Evolutionary conservation across 768 basidiomycete genomes (phyloP).

Genomic region (Wakefieldia striispora): DNA sequence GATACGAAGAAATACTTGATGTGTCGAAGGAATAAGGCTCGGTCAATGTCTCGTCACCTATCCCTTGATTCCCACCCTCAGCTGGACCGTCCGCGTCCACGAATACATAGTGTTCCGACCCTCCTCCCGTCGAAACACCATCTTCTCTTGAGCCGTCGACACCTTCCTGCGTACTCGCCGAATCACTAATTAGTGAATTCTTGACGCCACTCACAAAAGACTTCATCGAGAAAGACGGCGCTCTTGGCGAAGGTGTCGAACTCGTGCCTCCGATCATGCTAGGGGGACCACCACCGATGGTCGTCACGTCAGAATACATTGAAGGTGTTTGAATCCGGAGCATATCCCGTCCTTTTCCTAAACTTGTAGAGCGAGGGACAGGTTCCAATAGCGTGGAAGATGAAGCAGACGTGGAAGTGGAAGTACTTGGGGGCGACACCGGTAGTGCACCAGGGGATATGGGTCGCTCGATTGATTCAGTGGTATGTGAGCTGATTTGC

Average conservation of each 20-base stretch:
- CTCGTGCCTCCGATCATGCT: constrained; percentile 4
- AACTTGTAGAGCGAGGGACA: constrained; percentile 25
- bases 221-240: constrained; percentile 23
- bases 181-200: constrained; percentile 16
- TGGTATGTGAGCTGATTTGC: constrained; percentile 5
- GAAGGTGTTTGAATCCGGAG: constrained; percentile 15
- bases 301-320: constrained; percentile 5
- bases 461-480: constrained; percentile 6
- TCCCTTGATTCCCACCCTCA: constrained; percentile 4
- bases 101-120: constrained; percentile 26
- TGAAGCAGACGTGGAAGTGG: constrained; percentile 27
- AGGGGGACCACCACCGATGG: too few species aligned
- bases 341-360: constrained; percentile 6
- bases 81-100: constrained; percentile 19
- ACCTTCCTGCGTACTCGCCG: constrained; percentile 7
- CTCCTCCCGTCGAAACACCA: constrained; percentile 4
- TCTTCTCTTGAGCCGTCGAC: not conserved
- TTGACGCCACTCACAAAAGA: constrained; percentile 22
- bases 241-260: constrained; percentile 12
- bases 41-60: constrained; percentile 17
- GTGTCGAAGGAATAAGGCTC: constrained; percentile 24
- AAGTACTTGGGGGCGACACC: not conserved
- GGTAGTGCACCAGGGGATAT: constrained; percentile 14
- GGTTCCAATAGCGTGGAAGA: constrained; percentile 22
- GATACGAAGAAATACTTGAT: constrained; percentile 23